Evolutionary conservation across 2,329 filamentous ascomycete genomes (phyloP).

Genomic region (Aphanocladium album): DNA sequence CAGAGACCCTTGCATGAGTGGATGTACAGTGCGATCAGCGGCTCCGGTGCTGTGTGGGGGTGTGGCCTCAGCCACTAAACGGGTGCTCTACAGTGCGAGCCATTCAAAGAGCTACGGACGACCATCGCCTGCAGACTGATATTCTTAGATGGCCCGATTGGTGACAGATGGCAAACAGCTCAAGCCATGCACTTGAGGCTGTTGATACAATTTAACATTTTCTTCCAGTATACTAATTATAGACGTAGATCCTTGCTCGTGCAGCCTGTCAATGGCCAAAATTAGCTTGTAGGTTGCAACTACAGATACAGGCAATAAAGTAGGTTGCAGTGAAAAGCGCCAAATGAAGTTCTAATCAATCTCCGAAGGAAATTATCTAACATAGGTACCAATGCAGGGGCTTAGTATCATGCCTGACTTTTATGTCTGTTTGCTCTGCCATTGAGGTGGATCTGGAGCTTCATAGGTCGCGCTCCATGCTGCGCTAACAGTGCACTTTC

Average conservation of each 20-base stretch:
- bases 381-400: no score
- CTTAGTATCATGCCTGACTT: no score
- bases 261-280: background rate
- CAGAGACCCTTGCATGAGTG: constrained; percentile 5
- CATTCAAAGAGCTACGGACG: background rate
- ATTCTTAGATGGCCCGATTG: background rate
- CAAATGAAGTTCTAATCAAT: no score
- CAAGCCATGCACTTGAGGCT: background rate
- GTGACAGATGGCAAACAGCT: background rate
- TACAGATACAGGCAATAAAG: no score
- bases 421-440: no score
- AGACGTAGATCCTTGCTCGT: background rate
- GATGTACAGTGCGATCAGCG: constrained; percentile 10
- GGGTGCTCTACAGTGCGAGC: background rate
- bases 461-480: background rate
- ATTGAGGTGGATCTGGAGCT: background rate
- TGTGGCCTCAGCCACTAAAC: background rate
- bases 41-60: background rate
- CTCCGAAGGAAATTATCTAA: no score
- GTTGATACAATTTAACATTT: background rate
- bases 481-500: background rate
- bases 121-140: background rate
- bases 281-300: no score
- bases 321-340: no score
- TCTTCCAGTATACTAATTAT: background rate